These are phyloP conservation scores for Fusarium liriodendri DNA, from an alignment of 2,329 filamentous ascomycete species.

Conservation along the genomic window DNA sequence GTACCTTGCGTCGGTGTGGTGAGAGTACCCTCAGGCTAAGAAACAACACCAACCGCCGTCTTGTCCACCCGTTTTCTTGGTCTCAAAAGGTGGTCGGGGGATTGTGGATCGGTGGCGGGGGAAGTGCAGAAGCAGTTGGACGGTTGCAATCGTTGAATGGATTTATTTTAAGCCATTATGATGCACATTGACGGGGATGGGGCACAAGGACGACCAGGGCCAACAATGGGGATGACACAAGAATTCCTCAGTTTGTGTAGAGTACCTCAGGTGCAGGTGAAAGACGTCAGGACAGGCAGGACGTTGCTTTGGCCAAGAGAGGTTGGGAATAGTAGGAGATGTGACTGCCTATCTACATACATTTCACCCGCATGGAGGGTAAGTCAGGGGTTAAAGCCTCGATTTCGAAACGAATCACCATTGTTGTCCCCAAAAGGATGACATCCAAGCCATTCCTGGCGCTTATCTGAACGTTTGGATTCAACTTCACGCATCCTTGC, in stretches of 20 bases:
- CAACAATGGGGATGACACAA: background rate
- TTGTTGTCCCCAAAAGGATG: background rate
- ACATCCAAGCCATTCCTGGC: background rate
- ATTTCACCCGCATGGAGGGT: background rate
- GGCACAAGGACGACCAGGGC: background rate
- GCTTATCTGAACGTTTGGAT: background rate
- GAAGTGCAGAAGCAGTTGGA: background rate
- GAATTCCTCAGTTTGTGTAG: background rate
- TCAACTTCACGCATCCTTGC: background rate
- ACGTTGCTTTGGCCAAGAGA: constrained; percentile 9
- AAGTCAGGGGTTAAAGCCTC: background rate
- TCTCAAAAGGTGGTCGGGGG: constrained; percentile 14
- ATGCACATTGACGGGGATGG: constrained; percentile 5
- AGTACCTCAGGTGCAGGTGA: background rate
- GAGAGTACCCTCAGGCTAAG: constrained; percentile 4
- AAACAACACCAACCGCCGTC: constrained; percentile 3
- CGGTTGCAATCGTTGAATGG: background rate
- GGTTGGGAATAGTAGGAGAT: constrained; percentile 18
- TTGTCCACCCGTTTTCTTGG: background rate
- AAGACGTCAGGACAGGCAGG: background rate
- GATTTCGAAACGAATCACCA: background rate
- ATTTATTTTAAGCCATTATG: background rate
- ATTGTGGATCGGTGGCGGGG: constrained; percentile 23
- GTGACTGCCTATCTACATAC: background rate
- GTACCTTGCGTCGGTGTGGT: background rate